Conservation (phyloP, 768 basidiomycete species). For the Filobasidium floriforme region DNA sequence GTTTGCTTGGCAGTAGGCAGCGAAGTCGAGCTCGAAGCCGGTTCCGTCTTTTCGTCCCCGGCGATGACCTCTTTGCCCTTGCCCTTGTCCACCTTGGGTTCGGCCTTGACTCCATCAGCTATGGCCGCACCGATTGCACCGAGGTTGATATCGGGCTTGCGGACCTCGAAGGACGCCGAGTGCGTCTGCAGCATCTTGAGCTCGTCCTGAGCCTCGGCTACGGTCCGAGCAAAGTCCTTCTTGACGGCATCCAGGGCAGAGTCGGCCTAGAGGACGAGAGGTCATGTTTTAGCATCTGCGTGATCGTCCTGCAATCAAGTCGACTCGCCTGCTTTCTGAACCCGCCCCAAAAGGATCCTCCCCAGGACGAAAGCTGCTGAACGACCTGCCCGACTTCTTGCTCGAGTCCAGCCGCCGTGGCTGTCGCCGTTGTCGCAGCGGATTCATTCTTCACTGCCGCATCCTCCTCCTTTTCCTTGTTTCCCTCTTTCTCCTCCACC, state of each 20-base stretch:
- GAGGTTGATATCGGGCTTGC: constrained; percentile 24
- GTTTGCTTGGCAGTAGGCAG: constrained; percentile 17
- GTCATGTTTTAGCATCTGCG: not conserved
- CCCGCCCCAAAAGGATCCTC: constrained; percentile 77
- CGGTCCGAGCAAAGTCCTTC: constrained; percentile 40
- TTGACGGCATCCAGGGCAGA: constrained; percentile 33
- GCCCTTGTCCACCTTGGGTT: constrained; percentile 28
- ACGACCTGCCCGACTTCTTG: constrained; percentile 85
- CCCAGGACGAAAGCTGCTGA: constrained; percentile 56
- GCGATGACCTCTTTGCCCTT: constrained; percentile 34
- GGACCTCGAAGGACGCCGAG: constrained; percentile 37
- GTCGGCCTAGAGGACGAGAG: constrained; percentile 26
- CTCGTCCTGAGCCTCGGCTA: constrained; percentile 42
- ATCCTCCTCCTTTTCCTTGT: too few relatives aligned
- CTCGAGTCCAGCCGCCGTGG: constrained; percentile 49
- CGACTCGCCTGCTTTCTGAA: constrained; percentile 72
- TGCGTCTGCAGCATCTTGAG: constrained; percentile 36
- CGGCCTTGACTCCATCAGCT: constrained; percentile 10
- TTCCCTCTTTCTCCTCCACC: too few relatives aligned
- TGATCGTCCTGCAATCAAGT: not conserved
- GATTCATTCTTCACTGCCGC: too few relatives aligned
- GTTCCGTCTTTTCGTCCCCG: not conserved
- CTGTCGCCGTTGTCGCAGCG: not conserved
- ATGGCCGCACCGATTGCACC: constrained; percentile 1
- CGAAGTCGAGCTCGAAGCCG: not conserved